A percentile compares a stretch with the other conserved stretches of the same genome.
Conservation (phyloP, 768 basidiomycete species). For the Terana coerulea region DNA sequence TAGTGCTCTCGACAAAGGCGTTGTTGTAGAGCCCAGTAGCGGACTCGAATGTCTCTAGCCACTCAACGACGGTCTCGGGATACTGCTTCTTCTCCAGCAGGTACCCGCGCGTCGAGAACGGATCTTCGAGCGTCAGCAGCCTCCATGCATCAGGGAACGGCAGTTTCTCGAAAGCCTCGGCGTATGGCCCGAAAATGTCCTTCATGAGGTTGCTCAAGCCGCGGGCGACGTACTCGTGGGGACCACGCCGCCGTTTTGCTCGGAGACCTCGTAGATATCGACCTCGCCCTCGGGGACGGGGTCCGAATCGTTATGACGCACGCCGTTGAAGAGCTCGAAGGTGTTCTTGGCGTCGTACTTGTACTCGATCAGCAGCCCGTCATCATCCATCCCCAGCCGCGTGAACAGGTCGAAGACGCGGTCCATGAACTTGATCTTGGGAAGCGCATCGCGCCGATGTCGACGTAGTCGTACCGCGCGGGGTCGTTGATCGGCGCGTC, state of each 20-base stretch:
- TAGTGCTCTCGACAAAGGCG: slow-evolving; percentile 11
- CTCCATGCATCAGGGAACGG: slow-evolving; percentile 7
- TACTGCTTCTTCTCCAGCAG: not conserved
- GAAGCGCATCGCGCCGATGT: slow-evolving; percentile 36
- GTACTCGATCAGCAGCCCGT: slow-evolving; percentile 14
- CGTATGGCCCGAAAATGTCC: not conserved
- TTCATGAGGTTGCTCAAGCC: not conserved
- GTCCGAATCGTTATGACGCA: not conserved
- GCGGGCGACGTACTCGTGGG: not conserved
- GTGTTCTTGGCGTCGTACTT: not conserved
- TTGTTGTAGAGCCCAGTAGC: slow-evolving; percentile 13
- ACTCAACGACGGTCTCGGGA: slow-evolving; percentile 12
- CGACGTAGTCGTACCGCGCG: slow-evolving; percentile 15
- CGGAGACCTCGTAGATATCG: slow-evolving; percentile 1
- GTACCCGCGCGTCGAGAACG: slow-evolving; percentile 14
- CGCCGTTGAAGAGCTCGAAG: slow-evolving; percentile 6
- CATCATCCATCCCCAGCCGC: slow-evolving; percentile 5
- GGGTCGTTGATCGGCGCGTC: slow-evolving; percentile 8
- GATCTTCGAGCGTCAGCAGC: slow-evolving; percentile 1
- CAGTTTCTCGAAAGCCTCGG: not conserved
- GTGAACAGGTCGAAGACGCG: slow-evolving; percentile 28
- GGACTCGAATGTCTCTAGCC: slow-evolving; percentile 15
- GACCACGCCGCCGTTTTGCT: not conserved
- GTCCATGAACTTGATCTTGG: slow-evolving; percentile 30
- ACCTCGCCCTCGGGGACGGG: not conserved